A percentile compares a stretch with the other conserved stretches of the same genome.
Evolutionary conservation across 2,329 filamentous ascomycete genomes (phyloP).

Genomic region (Fusarium sp.): DNA sequence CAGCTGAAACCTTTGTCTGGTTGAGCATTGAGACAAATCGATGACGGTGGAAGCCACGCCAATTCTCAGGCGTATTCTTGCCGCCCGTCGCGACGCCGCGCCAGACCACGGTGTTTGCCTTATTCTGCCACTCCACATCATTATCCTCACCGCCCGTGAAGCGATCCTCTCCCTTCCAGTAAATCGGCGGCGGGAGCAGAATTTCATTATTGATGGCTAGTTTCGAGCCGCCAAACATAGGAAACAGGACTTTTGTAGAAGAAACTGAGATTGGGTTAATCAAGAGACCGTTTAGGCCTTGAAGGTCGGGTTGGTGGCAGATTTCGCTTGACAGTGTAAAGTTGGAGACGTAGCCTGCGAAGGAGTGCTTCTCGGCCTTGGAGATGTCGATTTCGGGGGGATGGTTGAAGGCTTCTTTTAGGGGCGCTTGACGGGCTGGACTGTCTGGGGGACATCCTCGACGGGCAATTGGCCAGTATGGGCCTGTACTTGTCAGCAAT

Average conservation of each 20-base stretch:
- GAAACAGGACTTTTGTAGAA: constrained; percentile 65
- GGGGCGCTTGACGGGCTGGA: constrained; percentile 59
- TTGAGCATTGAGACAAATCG: constrained; percentile 80
- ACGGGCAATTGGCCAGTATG: constrained; percentile 65
- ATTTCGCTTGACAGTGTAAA: constrained; percentile 67
- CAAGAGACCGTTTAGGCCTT: constrained; percentile 70
- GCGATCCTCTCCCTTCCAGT: constrained; percentile 69
- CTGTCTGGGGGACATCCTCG: constrained; percentile 70
- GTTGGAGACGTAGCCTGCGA: constrained; percentile 68
- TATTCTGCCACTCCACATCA: constrained; percentile 65
- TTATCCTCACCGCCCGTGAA: constrained; percentile 66
- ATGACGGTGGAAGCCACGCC: constrained; percentile 78
- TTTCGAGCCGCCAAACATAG: constrained; percentile 75
- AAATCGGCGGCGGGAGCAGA: constrained; percentile 73
- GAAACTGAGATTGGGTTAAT: constrained; percentile 66
- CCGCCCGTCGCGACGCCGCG: constrained; percentile 74
- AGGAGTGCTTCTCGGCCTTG: constrained; percentile 58
- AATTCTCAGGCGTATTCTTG: constrained; percentile 65
- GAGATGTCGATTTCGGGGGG: constrained; percentile 56
- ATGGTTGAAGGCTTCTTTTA: constrained; percentile 54
- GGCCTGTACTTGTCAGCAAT: constrained; percentile 46
- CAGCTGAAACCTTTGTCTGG: constrained; percentile 61
- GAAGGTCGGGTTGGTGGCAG: constrained; percentile 71
- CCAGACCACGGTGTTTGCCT: constrained; percentile 65
- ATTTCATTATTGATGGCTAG: constrained; percentile 75